Percentiles rank a stretch among this genome's conserved stretches.
Evolutionary conservation across 2,329 filamentous ascomycete genomes (phyloP).

Genomic region (Phialophora verrucosa): DNA sequence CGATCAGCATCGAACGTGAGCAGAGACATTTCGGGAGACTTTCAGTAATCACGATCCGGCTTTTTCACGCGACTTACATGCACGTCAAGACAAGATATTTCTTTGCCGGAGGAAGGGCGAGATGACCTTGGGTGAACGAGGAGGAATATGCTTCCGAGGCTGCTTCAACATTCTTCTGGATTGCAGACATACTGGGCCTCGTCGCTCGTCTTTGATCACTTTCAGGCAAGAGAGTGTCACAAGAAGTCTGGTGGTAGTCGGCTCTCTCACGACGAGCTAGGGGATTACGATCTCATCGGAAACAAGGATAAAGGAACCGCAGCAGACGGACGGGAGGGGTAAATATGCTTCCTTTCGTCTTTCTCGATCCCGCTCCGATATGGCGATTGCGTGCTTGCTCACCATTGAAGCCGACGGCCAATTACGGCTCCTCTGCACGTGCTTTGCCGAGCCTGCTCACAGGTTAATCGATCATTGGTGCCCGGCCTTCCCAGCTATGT

Average conservation of each 20-base stretch:
- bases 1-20: neutral
- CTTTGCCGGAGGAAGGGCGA: slow-evolving; percentile 72
- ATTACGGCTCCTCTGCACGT: slow-evolving; percentile 1
- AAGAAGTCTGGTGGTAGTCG: neutral
- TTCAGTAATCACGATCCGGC: neutral
- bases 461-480: neutral
- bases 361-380: slow-evolving; percentile 4
- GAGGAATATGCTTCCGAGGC: slow-evolving; percentile 64
- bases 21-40: neutral
- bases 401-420: slow-evolving; percentile 9
- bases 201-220: neutral
- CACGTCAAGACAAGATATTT: slow-evolving; percentile 75
- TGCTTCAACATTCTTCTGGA: slow-evolving; percentile 61
- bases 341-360: slow-evolving; percentile 1
- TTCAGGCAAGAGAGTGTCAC: neutral
- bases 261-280: neutral
- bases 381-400: slow-evolving; percentile 21
- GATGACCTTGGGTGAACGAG: slow-evolving; percentile 68
- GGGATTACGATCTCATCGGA: neutral
- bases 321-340: slow-evolving; percentile 13
- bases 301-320: neutral
- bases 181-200: slow-evolving; percentile 49
- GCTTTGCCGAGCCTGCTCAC: neutral
- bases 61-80: slow-evolving; percentile 54
- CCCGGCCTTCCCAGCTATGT: neutral